Evolutionary conservation across 2,329 filamentous ascomycete genomes (phyloP).

Genomic region (Hypoxylon sp.): DNA sequence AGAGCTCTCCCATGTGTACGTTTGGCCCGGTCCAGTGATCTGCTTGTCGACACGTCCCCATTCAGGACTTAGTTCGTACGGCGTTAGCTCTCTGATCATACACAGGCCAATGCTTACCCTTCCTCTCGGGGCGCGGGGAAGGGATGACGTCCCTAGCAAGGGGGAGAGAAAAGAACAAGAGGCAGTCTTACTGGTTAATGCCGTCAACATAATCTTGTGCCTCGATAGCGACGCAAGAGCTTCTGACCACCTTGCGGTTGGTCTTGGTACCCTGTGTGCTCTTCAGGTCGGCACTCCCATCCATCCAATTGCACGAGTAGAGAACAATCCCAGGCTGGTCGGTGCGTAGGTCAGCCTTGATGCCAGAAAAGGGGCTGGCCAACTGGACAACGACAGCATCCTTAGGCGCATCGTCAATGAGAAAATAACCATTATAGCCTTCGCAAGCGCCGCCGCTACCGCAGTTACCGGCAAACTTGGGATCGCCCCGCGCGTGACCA

Average conservation of each 20-base stretch:
- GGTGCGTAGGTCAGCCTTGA: conserved; percentile 76
- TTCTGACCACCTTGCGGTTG: conserved; percentile 64
- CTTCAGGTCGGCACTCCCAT: conserved; percentile 66
- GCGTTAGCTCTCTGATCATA: conserved; percentile 39
- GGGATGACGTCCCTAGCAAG: conserved; percentile 1
- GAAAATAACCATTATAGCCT: conserved; percentile 76
- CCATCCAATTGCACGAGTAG: conserved; percentile 74
- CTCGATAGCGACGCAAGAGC: conserved; percentile 81
- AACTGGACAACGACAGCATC: conserved; percentile 65
- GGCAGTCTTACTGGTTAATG: conserved; percentile 72
- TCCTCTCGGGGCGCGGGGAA: not conserved
- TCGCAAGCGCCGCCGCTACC: conserved; percentile 72
- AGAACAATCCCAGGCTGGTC: conserved; percentile 79
- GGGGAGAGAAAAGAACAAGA: not conserved
- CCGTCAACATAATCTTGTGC: conserved; percentile 83
- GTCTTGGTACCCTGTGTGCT: conserved; percentile 67
- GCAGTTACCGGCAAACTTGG: conserved; percentile 73
- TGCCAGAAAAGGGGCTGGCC: conserved; percentile 68
- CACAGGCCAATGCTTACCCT: not conserved
- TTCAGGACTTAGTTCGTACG: conserved; percentile 55
- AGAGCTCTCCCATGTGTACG: conserved; percentile 60
- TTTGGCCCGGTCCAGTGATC: conserved; percentile 58
- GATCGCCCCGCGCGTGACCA: conserved; percentile 69
- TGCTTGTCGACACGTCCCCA: conserved; percentile 59
- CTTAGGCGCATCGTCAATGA: conserved; percentile 59